Evolutionary conservation across 1,284 basidiomycete species (phyloP).

Genomic region (Ceratobasidium sp.): DNA sequence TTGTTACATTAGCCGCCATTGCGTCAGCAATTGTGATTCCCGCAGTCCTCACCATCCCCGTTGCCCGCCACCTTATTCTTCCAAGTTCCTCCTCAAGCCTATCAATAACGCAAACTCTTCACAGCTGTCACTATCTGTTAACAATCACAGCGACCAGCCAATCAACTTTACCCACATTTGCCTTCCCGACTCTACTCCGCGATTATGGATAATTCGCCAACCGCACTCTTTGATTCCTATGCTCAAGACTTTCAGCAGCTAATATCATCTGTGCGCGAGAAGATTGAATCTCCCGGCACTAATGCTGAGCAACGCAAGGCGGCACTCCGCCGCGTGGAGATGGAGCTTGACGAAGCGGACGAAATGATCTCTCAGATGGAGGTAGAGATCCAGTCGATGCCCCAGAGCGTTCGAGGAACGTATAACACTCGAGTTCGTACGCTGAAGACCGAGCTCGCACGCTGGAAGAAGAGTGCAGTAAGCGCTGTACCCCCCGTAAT

Average conservation of each 20-base stretch:
- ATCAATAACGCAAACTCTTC: too few relatives aligned
- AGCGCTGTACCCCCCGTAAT: slow-evolving; percentile 49
- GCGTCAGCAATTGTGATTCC: not conserved
- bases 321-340: slow-evolving; percentile 86
- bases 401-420: slow-evolving; percentile 81
- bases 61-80: not conserved
- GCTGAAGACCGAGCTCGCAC: slow-evolving; percentile 78
- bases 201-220: slow-evolving; percentile 83
- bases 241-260: slow-evolving; percentile 85
- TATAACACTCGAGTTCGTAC: slow-evolving; percentile 80
- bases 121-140: too few relatives aligned
- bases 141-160: slow-evolving; percentile 1
- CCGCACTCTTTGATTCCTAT: slow-evolving; percentile 83
- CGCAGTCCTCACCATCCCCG: slow-evolving; percentile 21
- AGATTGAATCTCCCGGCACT: slow-evolving; percentile 72
- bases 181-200: not conserved
- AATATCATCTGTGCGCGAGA: slow-evolving; percentile 73
- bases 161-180: not conserved
- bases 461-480: slow-evolving; percentile 80
- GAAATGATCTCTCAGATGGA: slow-evolving; percentile 99
- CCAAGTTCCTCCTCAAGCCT: too few relatives aligned
- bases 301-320: slow-evolving; percentile 84
- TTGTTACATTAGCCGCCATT: slow-evolving; percentile 24
- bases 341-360: slow-evolving; percentile 98
- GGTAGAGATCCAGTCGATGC: slow-evolving; percentile 97